Evolutionary conservation across 768 basidiomycete genomes (phyloP).

Genomic region (Tylopilus plumbeoviolaceoides): DNA sequence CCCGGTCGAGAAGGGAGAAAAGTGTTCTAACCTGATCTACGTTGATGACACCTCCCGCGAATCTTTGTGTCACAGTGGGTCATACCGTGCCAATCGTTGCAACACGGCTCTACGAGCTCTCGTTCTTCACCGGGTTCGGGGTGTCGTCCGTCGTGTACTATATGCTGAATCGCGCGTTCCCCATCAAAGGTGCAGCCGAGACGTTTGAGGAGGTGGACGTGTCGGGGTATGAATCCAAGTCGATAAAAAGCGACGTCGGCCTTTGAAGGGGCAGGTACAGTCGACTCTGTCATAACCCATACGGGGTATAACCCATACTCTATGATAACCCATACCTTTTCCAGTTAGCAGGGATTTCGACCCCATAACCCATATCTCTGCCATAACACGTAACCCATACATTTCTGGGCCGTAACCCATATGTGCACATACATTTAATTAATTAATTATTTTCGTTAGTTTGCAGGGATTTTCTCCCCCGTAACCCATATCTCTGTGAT

Average conservation of each 20-base stretch:
- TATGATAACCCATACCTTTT: too few relatives aligned
- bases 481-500: too few relatives aligned
- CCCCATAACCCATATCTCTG: too few relatives aligned
- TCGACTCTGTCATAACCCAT: too few relatives aligned
- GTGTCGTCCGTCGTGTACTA: conserved; percentile 64
- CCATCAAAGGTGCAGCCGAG: conserved; percentile 46
- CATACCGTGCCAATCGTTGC: conserved; percentile 60
- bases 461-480: too few relatives aligned
- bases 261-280: not conserved
- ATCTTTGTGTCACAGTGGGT: conserved; percentile 40
- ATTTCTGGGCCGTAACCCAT: too few relatives aligned
- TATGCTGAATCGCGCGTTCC: conserved; percentile 54
- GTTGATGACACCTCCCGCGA: not conserved
- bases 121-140: conserved; percentile 83
- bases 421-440: too few relatives aligned
- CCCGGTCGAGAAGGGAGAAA: not conserved
- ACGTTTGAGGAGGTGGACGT: conserved; percentile 57
- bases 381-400: too few relatives aligned
- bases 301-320: too few relatives aligned
- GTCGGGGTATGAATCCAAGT: conserved; percentile 25
- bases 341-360: too few relatives aligned
- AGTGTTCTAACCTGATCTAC: not conserved
- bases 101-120: conserved; percentile 69
- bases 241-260: not conserved
- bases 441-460: too few relatives aligned